Evolutionary conservation across 2,329 filamentous ascomycete species (phyloP).

Genomic region (Claviceps africana): DNA sequence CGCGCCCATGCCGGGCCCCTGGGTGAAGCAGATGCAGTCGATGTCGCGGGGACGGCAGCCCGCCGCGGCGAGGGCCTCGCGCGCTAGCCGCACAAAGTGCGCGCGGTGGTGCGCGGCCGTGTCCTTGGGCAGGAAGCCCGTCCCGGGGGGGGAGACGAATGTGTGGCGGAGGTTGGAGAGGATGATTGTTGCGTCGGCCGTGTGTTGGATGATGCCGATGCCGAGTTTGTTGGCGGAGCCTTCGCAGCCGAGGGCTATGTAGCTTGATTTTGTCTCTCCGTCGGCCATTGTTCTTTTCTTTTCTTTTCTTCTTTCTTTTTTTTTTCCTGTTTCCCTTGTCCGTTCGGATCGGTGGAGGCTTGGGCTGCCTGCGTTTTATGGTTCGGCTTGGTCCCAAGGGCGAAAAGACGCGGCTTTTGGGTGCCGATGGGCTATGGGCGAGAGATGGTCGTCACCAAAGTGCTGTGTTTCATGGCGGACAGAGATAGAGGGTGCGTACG

Average conservation of each 20-base stretch:
- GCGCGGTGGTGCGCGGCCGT: constrained; percentile 82
- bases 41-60: constrained; percentile 49
- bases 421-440: not conserved
- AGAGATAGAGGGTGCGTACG: not conserved
- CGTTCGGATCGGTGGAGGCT: not conserved
- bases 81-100: constrained; percentile 73
- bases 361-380: not conserved
- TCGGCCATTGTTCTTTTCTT: not conserved
- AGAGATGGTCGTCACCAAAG: not conserved
- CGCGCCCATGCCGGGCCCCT: constrained; percentile 91
- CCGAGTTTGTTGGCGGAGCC: constrained; percentile 97
- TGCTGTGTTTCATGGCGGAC: not conserved
- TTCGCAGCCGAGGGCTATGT: constrained; percentile 53
- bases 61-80: constrained; percentile 61
- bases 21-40: constrained; percentile 89
- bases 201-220: constrained; percentile 79
- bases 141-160: constrained; percentile 79
- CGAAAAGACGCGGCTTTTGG: not conserved
- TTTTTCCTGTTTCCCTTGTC: not conserved
- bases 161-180: constrained; percentile 93
- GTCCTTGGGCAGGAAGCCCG: constrained; percentile 93
- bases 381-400: not conserved
- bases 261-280: constrained; percentile 13
- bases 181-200: constrained; percentile 42
- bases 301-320: not conserved